A percentile compares a stretch with the other conserved stretches of the same genome.
Conservation (phyloP, 2,329 filamentous ascomycete genomes). For the Ophiobolus disseminans region DNA sequence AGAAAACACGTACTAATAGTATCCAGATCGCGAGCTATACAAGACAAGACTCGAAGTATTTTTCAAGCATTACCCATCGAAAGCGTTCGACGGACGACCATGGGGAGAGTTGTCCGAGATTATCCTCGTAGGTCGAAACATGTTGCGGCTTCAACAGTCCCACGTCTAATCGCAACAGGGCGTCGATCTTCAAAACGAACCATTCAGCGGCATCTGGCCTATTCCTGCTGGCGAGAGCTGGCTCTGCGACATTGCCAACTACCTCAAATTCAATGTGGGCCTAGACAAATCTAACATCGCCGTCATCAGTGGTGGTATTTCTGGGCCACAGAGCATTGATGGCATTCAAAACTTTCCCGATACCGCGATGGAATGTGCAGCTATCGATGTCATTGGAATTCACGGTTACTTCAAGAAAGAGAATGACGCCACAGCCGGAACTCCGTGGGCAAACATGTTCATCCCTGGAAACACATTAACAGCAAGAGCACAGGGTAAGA, state of each 20-base stretch:
- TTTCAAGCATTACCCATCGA: constrained; percentile 46
- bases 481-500: constrained; percentile 30
- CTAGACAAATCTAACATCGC: constrained; percentile 40
- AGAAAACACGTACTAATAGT: background rate
- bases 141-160: background rate
- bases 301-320: constrained; percentile 46
- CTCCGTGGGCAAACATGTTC: constrained; percentile 44
- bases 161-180: constrained; percentile 24
- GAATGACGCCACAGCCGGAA: constrained; percentile 36
- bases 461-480: constrained; percentile 44
- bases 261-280: constrained; percentile 37
- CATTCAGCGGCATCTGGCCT: constrained; percentile 44
- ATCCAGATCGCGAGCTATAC: constrained; percentile 33
- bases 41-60: constrained; percentile 43
- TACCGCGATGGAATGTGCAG: constrained; percentile 39
- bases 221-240: constrained; percentile 44
- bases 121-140: constrained; percentile 30
- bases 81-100: constrained; percentile 39
- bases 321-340: constrained; percentile 31
- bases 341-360: constrained; percentile 43
- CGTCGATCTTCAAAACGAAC: constrained; percentile 45
- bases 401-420: constrained; percentile 42
- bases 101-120: constrained; percentile 42
- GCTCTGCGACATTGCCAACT: constrained; percentile 45
- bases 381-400: constrained; percentile 45